Percentiles rank a stretch among this genome's conserved stretches.
These are phyloP conservation scores for Sarocladium kiliense DNA, from an alignment of 2,329 filamentous ascomycete species.

Conservation along the genomic window DNA sequence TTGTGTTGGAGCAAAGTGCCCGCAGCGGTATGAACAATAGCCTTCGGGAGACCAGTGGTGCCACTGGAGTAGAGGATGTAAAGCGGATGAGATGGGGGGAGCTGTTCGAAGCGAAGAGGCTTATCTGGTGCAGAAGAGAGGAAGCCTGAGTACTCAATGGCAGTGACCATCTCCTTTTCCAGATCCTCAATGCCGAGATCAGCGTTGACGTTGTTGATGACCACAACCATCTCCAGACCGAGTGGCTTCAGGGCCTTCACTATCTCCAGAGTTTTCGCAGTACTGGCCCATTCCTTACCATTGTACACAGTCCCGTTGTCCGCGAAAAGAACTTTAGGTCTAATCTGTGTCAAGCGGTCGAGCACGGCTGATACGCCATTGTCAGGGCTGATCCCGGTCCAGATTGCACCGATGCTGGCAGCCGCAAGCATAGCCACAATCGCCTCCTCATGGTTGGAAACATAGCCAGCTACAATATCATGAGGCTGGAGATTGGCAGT, in stretches of 20 bases:
- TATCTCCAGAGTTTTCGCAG: constrained; percentile 75
- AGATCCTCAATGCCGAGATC: constrained; percentile 39
- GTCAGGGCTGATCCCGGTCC: constrained; percentile 91
- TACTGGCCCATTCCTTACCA: constrained; percentile 78
- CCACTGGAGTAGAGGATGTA: constrained; percentile 94
- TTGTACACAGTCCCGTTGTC: constrained; percentile 91
- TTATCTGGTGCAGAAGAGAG: constrained; percentile 35
- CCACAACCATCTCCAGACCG: constrained; percentile 63
- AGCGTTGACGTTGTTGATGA: constrained; percentile 62
- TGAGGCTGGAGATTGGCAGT: constrained; percentile 53
- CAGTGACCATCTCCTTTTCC: constrained; percentile 30
- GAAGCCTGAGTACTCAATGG: constrained; percentile 40
- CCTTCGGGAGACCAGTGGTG: constrained; percentile 83
- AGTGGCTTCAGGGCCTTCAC: constrained; percentile 54
- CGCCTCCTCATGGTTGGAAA: constrained; percentile 85
- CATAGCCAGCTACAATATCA: constrained; percentile 65
- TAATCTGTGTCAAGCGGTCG: constrained; percentile 80
- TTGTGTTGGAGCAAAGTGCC: constrained; percentile 95
- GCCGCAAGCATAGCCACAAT: constrained; percentile 84
- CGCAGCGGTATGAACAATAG: constrained; percentile 86
- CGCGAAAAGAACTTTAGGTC: constrained; percentile 75
- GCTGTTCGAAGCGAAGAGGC: constrained; percentile 63
- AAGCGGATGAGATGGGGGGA: constrained; percentile 80
- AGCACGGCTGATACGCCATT: constrained; percentile 87
- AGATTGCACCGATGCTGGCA: constrained; percentile 77